Percentiles rank a stretch among this genome's conserved stretches.
phyloP scores from a whole-genome alignment of 345 rosid genomes.

The Kernera saxatilis region DNA sequence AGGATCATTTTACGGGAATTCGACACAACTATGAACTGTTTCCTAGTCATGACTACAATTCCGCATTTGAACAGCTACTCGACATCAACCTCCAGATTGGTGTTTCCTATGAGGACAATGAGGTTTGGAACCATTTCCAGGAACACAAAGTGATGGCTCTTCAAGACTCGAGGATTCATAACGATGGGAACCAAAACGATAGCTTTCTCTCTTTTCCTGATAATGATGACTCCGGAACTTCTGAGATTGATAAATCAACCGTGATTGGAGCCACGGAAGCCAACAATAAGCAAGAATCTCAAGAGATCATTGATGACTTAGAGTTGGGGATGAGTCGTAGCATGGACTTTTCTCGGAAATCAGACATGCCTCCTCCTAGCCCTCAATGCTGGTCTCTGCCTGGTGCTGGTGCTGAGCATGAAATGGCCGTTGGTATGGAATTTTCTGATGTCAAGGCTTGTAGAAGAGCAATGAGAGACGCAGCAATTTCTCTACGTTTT shows the following conservation, averaged over 20 bases:
- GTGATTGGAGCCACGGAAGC: not conserved
- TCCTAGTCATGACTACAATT: slow-evolving; percentile 15
- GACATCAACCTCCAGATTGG: slow-evolving; percentile 27
- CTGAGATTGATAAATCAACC: not conserved
- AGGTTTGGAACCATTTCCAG: slow-evolving; percentile 7
- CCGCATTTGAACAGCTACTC: slow-evolving; percentile 22
- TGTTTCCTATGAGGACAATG: slow-evolving; percentile 4
- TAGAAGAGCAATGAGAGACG: slow-evolving; percentile 76
- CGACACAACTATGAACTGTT: slow-evolving; percentile 17
- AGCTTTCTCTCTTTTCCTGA: slow-evolving; percentile 4
- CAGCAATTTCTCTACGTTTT: slow-evolving; percentile 82
- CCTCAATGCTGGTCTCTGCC: slow-evolving; percentile 42
- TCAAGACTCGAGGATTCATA: slow-evolving; percentile 2
- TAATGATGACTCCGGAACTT: slow-evolving; percentile 6
- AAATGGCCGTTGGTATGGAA: slow-evolving; percentile 70
- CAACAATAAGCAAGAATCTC: slow-evolving; percentile 6
- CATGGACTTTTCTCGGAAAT: slow-evolving; percentile 37
- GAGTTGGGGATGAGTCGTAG: slow-evolving; percentile 42
- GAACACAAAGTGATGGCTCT: slow-evolving; percentile 7
- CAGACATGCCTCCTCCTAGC: slow-evolving; percentile 22
- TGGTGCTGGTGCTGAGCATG: slow-evolving; percentile 33
- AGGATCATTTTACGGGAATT: slow-evolving; percentile 21
- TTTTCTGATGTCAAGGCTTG: slow-evolving; percentile 87
- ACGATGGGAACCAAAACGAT: slow-evolving; percentile 2
- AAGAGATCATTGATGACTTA: slow-evolving; percentile 12